Evolutionary conservation across 225 moss, liverwort and hornwort genomes (phyloP).

Genomic region (Neckera pumila): DNA sequence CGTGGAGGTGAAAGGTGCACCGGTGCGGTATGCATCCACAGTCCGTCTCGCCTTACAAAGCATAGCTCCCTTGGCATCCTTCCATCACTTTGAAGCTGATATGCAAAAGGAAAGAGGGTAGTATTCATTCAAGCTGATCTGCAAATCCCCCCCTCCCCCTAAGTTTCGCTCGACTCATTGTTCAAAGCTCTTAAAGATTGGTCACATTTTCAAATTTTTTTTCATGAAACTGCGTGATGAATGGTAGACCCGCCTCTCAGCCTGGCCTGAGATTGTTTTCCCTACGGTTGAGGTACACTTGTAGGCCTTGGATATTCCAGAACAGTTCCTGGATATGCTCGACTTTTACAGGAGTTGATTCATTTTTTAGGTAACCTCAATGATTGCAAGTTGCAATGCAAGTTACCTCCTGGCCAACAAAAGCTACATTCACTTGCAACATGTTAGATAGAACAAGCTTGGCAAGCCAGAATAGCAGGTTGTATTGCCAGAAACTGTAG

Average conservation of each 20-base stretch:
- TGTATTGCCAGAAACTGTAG: neutral
- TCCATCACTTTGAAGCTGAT: slow-evolving; percentile 35
- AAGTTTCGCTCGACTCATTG: neutral
- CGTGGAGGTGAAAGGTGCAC: slow-evolving; percentile 52
- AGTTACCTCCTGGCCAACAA: neutral
- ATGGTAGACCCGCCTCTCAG: neutral
- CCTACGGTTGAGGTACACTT: neutral
- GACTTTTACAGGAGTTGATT: neutral
- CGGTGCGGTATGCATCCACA: slow-evolving; percentile 45
- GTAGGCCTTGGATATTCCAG: neutral
- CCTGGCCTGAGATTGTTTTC: neutral
- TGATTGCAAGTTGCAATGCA: neutral
- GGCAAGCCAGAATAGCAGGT: neutral
- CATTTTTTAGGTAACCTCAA: neutral
- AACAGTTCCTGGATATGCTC: neutral
- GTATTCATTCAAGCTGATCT: neutral
- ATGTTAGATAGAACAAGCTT: neutral
- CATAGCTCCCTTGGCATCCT: slow-evolving; percentile 44
- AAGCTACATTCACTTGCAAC: neutral
- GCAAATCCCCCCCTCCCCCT: neutral
- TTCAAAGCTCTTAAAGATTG: neutral
- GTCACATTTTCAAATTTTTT: neutral
- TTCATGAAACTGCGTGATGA: neutral
- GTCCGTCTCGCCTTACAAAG: slow-evolving; percentile 46
- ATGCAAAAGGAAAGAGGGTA: neutral